Base-by-base conservation (phyloP, 2,329 filamentous ascomycete genomes). In the Aspergillus ruber region DNA sequence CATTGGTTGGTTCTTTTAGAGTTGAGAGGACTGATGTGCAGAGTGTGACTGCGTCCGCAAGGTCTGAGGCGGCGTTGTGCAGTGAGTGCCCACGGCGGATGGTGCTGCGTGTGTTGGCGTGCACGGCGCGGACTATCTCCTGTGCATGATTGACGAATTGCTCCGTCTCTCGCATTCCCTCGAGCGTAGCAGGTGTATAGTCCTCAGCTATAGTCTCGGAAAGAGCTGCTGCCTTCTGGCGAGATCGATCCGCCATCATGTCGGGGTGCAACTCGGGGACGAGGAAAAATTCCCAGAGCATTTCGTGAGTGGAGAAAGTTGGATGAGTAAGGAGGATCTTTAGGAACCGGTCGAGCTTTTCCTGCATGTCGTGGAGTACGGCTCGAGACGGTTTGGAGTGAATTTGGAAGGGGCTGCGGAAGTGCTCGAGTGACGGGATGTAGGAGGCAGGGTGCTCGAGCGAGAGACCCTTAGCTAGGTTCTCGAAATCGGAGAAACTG, bases 261-360 rank as follows among this genome's bases (percentile, higher is more conserved):
- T 89, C 83, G 0, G 88, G 80, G 63, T 95, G 88, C 43, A 98
- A 82, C 57, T 98, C 93, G 1, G 93, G 93, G 10, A 98, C 90
- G 0, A 98, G 78, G 69, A 98, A 95, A 71, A 98, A 98, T 60
- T 98, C 93, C 94, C 93, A 98, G 2, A 98, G 78, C 79, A 97
- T 89, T 71, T 98, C 93, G 62, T 98, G 94, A 0, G 88, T 95
- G 0, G 89, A 81, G 63, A 98, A 96, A 0, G 93, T 97, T 3
- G 91, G 86, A 62, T 98, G 93, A 7, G 81, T 78, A 21, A 98
- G 77, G 53, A 98, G 78, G 15, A 90, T 88, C 55, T 88, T 88
- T 57, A 98, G 73, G 59, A 97, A 96, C 56, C 83, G 85, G 67
- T 98, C 89, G 17, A 95, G 82, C 13, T 86, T 83, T 40, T 89